Evolutionary conservation across 2,329 filamentous ascomycete species (phyloP), one percentile per base, ranked within the genome.

Genomic region (Xylariaceae sp.): DNA sequence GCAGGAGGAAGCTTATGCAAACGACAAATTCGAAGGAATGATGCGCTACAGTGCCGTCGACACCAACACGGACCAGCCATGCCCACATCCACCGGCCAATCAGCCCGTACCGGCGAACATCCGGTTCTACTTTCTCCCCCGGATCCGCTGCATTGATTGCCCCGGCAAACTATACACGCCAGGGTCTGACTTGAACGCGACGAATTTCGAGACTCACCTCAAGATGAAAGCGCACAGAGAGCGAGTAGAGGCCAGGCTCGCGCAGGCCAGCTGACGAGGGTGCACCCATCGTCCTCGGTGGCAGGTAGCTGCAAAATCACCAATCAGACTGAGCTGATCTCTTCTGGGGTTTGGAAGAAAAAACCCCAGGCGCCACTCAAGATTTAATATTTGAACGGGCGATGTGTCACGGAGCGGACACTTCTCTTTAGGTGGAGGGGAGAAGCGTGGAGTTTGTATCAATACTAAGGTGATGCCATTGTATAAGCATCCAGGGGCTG

Each of bases 141-240:
- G 92, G 32, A 95, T 98, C 43, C 75, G 86, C 38, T 98, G 92
- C 57, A 76, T 82, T 29, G 92, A 98, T 58, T 96, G 92, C 56
- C 86, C 87, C 0, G 87, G 86, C 19, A 96, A 95, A 59, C 67
- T 94, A 9, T 98, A 98, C 59, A 94, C 89, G 0, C 86, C 89
- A 0, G 85, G 88, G 0, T 87, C 89, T 0, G 86, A 82, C 16
- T 83, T 75, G 56, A 88, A 87, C 3, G 84, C 90, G 5, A 80
- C 80, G 29, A 94, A 94, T 53, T 98, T 98, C 43, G 86, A 94
- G 60, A 78, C 93, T 1, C 92, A 98, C 63, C 67, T 96, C 31
- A 85, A 81, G 59, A 95, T 94, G 59, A 76, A 83, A 27, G 68
- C 72, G 33, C 92, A 98, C 58, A 75, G 80, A 49, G 77, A 85